Evolutionary conservation across 129 eudicot genomes (phyloP), one percentile per base, ranked within the genome.

Genomic region (Flaveria brownii): DNA sequence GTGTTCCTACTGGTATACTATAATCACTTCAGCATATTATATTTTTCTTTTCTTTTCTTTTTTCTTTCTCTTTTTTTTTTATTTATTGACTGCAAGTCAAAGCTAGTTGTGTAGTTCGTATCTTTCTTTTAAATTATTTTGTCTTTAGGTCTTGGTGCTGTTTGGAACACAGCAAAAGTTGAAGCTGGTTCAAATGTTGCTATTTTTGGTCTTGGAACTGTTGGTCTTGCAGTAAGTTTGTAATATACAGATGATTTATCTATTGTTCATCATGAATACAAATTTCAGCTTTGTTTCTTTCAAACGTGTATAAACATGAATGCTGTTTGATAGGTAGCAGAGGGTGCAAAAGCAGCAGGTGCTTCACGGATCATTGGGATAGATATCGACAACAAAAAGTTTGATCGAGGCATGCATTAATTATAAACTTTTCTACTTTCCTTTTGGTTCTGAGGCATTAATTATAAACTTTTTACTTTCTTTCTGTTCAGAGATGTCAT

Each of bases 321-420:
- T 72, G 49, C 75, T 43, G 17, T 33, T 73, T 72, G 52, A 76
- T 76, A 95, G 99, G 99, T 95, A 81, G 99, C 97, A 18, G 99
- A 95, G 89, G 99, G 99, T 84, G 99, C 99, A 76, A 95, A 95
- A 88, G 82, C 97, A 82, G 96, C 99, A 68, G 97, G 99, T 63
- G 99, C 99, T 79, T 78, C 97, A 68, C 84, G 97, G 57, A 77
- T 95, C 30, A 95, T 95, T 74, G 99, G 99, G 50, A 69, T 95
- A 43, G 99, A 95, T 80, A 89, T 95, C 47, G 99, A 95, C 85
- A 78, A 71, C 85, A 89, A 90, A 71, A 95, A 95, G 87, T 95
- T 77, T 71, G 99, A 95, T 36, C 77, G 60, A 77, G 99, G 97
- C 82, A 82, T 67, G 76, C 68, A 55, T 71, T 13, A 60, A 1